phyloP scores from a whole-genome alignment of 2,329 filamentous ascomycete genomes.

The Microcyclosporella mali region DNA sequence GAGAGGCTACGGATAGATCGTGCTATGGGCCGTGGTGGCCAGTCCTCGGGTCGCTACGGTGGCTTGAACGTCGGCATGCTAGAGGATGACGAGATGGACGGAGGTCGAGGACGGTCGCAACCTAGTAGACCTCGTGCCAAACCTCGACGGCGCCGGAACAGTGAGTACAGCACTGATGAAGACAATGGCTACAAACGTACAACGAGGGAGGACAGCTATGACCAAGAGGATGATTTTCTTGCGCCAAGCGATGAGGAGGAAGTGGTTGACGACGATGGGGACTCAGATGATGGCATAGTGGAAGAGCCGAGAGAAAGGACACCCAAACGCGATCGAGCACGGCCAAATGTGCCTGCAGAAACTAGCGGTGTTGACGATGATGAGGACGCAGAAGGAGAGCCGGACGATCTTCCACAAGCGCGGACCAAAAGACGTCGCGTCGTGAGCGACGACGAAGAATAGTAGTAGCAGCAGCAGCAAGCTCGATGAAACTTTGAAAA shows the following conservation, averaged over 20 bases:
- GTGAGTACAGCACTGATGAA: slow-evolving; percentile 63
- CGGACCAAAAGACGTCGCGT: slow-evolving; percentile 41
- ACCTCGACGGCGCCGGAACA: slow-evolving; percentile 33
- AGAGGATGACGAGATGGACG: slow-evolving; percentile 52
- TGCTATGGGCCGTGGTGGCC: slow-evolving; percentile 44
- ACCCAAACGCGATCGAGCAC: slow-evolving; percentile 34
- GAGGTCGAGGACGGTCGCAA: slow-evolving; percentile 21
- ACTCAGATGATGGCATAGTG: slow-evolving; percentile 42
- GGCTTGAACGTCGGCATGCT: slow-evolving; percentile 64
- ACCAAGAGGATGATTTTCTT: slow-evolving; percentile 73
- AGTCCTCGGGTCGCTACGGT: slow-evolving; percentile 40
- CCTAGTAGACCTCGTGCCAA: slow-evolving; percentile 30
- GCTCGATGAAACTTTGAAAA: not conserved
- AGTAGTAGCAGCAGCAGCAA: slow-evolving; percentile 16
- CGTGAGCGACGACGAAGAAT: slow-evolving; percentile 44
- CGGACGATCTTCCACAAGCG: slow-evolving; percentile 28
- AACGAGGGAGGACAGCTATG: slow-evolving; percentile 65
- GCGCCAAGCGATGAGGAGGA: slow-evolving; percentile 67
- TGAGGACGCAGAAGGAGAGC: slow-evolving; percentile 30
- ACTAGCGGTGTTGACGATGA: slow-evolving; percentile 25
- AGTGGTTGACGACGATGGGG: slow-evolving; percentile 54
- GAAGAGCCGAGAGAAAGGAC: slow-evolving; percentile 29
- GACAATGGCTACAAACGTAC: slow-evolving; percentile 65
- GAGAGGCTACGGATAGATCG: slow-evolving; percentile 53
- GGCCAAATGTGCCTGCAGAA: slow-evolving; percentile 9